Conservation (phyloP, 352 stramenopile species). For the Nannochloropsis limnetica region DNA sequence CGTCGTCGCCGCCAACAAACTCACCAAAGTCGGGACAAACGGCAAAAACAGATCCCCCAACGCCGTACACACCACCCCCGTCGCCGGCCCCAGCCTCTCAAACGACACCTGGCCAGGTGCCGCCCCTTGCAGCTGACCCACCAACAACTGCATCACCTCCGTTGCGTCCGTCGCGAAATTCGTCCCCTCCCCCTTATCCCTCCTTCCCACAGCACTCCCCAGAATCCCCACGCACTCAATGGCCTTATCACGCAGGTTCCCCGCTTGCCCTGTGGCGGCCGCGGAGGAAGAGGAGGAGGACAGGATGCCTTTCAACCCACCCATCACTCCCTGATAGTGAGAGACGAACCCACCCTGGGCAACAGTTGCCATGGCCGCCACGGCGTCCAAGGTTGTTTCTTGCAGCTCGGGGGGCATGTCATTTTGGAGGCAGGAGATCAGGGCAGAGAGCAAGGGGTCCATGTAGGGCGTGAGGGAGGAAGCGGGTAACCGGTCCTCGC, state of each 20-base stretch:
- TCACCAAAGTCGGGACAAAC: not conserved
- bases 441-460: not conserved
- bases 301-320: slow-evolving; percentile 1
- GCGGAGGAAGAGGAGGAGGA: not conserved
- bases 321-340: not conserved
- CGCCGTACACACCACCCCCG: not conserved
- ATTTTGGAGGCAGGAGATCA: not conserved
- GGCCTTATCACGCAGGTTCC: not conserved
- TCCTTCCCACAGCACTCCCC: not conserved
- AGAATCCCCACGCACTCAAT: not conserved
- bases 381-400: not conserved
- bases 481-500: not conserved
- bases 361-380: not conserved
- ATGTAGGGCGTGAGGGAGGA: not conserved
- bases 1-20: not conserved
- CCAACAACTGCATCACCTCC: not conserved
- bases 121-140: not conserved
- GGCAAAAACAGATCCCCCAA: not conserved
- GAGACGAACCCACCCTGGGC: not conserved
- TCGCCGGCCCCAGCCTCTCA: not conserved
- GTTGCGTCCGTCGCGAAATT: slow-evolving; percentile 11
- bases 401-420: slow-evolving; percentile 16
- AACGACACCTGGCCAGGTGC: not conserved
- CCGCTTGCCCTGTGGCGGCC: not conserved
- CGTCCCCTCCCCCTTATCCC: not conserved